Conservation (phyloP, 176 grass and related monocot genomes). For the Typha latifolia region DNA sequence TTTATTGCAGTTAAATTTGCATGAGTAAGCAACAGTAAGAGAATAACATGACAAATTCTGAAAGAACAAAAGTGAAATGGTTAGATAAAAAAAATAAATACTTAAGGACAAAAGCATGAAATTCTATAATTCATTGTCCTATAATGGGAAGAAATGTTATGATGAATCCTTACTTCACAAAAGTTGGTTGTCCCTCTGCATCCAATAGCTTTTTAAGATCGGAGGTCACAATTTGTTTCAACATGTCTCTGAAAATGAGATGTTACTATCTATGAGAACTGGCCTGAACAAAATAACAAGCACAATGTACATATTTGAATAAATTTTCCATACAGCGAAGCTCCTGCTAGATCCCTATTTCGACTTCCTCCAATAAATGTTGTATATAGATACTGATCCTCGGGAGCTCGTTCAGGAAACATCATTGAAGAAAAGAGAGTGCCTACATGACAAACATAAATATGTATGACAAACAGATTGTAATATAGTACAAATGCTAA, state of each 20-base stretch:
- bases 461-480: neutral
- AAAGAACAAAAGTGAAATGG: constrained; percentile 6
- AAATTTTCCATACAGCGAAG: constrained; percentile 53
- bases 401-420: constrained; percentile 94
- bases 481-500: neutral
- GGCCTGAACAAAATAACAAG: constrained; percentile 13
- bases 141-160: neutral
- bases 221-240: constrained; percentile 70
- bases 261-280: constrained; percentile 18
- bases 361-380: constrained; percentile 93
- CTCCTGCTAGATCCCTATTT: constrained; percentile 81
- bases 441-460: constrained; percentile 34
- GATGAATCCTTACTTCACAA: constrained; percentile 60
- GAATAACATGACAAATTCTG: neutral
- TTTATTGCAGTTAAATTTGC: constrained; percentile 8
- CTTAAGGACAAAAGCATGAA: neutral
- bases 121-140: neutral
- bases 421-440: constrained; percentile 99
- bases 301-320: constrained; percentile 8
- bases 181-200: constrained; percentile 61
- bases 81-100: neutral
- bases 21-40: constrained; percentile 7
- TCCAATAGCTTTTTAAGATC: constrained; percentile 79
- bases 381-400: constrained; percentile 80
- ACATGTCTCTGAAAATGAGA: constrained; percentile 37